Evolutionary conservation across 2,329 filamentous ascomycete genomes (phyloP).

Genomic region (Botryotinia convoluta): DNA sequence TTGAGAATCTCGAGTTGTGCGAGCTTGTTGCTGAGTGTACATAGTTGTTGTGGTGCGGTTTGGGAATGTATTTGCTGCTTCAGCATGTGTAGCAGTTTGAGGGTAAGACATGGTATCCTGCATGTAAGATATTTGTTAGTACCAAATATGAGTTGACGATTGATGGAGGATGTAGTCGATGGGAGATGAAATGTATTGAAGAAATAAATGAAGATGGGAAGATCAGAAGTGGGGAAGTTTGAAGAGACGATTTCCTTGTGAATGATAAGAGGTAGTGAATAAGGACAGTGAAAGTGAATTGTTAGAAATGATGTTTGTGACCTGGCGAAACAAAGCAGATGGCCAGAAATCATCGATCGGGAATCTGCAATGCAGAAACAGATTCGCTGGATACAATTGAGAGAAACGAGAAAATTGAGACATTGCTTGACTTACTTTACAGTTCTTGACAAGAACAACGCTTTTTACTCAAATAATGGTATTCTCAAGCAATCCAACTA

Average conservation of each 20-base stretch:
- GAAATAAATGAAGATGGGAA: background rate
- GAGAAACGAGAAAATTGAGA: background rate
- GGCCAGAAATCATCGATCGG: background rate
- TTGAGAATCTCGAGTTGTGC: slow-evolving; percentile 34
- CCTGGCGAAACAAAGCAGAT: slow-evolving; percentile 1
- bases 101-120: slow-evolving; percentile 40
- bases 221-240: background rate
- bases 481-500: slow-evolving; percentile 27
- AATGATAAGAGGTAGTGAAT: slow-evolving; percentile 7
- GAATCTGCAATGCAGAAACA: slow-evolving; percentile 3
- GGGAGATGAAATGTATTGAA: background rate
- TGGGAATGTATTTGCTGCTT: slow-evolving; percentile 32
- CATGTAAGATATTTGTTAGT: slow-evolving; percentile 24
- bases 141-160: slow-evolving; percentile 15
- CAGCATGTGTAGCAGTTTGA: slow-evolving; percentile 32
- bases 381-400: background rate
- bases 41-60: slow-evolving; percentile 32
- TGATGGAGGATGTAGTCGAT: slow-evolving; percentile 17
- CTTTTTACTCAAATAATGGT: slow-evolving; percentile 21
- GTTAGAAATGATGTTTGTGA: slow-evolving; percentile 1
- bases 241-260: background rate
- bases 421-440: slow-evolving; percentile 29
- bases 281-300: slow-evolving; percentile 5
- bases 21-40: slow-evolving; percentile 36
- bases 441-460: slow-evolving; percentile 27